Percentiles rank a stretch among this genome's conserved stretches.
These are phyloP conservation scores for Emmonsiellopsis sp. DNA, from an alignment of 2,329 filamentous ascomycete species.

Conservation along the genomic window DNA sequence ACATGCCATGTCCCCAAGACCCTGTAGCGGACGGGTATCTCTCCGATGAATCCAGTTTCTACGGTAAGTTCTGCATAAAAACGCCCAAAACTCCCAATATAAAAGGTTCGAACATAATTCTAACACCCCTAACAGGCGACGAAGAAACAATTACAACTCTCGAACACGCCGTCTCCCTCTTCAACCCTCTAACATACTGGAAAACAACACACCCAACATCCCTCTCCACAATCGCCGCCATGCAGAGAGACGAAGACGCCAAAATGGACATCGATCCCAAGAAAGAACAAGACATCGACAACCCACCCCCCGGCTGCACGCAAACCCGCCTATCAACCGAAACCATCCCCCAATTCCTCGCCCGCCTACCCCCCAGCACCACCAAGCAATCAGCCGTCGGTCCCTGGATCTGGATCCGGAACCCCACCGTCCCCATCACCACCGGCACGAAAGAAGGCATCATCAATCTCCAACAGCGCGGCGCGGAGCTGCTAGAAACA, in stretches of 20 bases:
- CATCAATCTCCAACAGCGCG: constrained; percentile 43
- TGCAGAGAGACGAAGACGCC: constrained; percentile 9
- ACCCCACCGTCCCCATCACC: constrained; percentile 39
- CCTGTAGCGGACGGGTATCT: constrained; percentile 13
- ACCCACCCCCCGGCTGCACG: neutral
- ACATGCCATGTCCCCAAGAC: neutral
- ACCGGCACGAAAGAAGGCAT: constrained; percentile 34
- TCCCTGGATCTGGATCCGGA: constrained; percentile 66
- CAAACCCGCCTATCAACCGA: constrained; percentile 52
- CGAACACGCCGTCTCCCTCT: constrained; percentile 40
- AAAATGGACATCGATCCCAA: neutral
- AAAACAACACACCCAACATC: constrained; percentile 19
- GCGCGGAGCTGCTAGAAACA: constrained; percentile 44
- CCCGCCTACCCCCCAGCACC: constrained; percentile 57
- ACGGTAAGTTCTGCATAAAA: constrained; percentile 20
- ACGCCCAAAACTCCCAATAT: too few species aligned
- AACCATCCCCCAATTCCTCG: constrained; percentile 54
- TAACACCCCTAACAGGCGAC: constrained; percentile 40
- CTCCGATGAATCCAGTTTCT: constrained; percentile 36
- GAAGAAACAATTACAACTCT: constrained; percentile 40
- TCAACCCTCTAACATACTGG: constrained; percentile 46
- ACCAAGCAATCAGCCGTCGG: constrained; percentile 39
- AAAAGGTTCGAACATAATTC: neutral
- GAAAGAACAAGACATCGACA: neutral
- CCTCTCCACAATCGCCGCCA: constrained; percentile 25